Percentiles rank a stretch among this genome's conserved stretches.
phyloP scores from a whole-genome alignment of 257 asterid genomes.

The Paraleonurus japonicus region DNA sequence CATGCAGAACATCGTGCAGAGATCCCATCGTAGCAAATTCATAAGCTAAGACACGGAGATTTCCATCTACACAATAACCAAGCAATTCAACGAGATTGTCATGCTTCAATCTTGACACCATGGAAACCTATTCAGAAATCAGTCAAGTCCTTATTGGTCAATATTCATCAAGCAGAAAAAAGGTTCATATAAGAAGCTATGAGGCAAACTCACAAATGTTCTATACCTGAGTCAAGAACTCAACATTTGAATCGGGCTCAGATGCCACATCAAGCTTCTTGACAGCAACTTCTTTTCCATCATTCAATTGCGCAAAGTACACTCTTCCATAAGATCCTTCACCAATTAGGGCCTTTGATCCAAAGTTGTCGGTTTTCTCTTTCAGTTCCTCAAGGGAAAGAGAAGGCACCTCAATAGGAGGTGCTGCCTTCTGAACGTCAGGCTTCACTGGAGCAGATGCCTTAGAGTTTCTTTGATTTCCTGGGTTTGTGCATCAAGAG shows the following conservation, averaged over 20 bases:
- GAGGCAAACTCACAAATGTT: not conserved
- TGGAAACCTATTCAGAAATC: slow-evolving; percentile 63
- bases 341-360: slow-evolving; percentile 81
- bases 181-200: not conserved
- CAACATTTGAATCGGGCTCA: slow-evolving; percentile 83
- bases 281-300: slow-evolving; percentile 84
- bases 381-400: slow-evolving; percentile 75
- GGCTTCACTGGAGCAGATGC: slow-evolving; percentile 63
- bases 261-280: slow-evolving; percentile 94
- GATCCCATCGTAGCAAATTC: slow-evolving; percentile 99
- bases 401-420: slow-evolving; percentile 81
- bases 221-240: slow-evolving; percentile 85
- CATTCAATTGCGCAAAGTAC: slow-evolving; percentile 61
- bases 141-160: slow-evolving; percentile 21
- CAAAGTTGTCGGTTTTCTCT: slow-evolving; percentile 82
- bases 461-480: slow-evolving; percentile 60
- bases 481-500: slow-evolving; percentile 36
- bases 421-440: slow-evolving; percentile 61
- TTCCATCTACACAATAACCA: slow-evolving; percentile 94
- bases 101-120: slow-evolving; percentile 91
- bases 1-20: slow-evolving; percentile 92
- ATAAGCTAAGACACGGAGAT: slow-evolving; percentile 84
- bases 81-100: slow-evolving; percentile 88
- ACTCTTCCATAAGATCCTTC: slow-evolving; percentile 96
- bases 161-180: slow-evolving; percentile 15